Conservation (phyloP, 1,284 basidiomycete genomes). For the Athelia sp. region DNA sequence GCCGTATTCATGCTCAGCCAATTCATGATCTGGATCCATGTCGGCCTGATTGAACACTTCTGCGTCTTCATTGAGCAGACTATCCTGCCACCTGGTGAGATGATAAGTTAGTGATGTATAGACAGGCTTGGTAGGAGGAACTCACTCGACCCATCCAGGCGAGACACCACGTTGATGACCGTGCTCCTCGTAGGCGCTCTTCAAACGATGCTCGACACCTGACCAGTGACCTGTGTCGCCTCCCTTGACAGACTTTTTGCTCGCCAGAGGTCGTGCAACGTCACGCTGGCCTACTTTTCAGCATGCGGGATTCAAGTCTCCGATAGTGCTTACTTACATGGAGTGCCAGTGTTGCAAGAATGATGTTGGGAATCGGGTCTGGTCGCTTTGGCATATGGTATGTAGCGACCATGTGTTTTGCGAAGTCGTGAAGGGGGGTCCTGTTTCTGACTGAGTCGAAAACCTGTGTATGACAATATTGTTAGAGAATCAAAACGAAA, state of each 20-base stretch:
- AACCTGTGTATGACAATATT: not conserved
- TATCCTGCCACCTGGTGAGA: too few species aligned
- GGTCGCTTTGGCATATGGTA: not conserved
- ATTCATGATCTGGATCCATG: too few species aligned
- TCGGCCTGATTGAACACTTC: too few species aligned
- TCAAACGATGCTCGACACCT: not conserved
- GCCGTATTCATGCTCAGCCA: too few species aligned
- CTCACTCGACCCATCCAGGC: too few species aligned
- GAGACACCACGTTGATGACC: too few species aligned
- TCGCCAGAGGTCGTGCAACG: not conserved
- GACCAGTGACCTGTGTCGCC: not conserved
- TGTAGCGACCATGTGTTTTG: not conserved
- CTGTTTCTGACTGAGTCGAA: not conserved
- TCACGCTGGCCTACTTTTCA: too few species aligned
- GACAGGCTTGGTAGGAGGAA: too few species aligned
- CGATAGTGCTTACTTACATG: not conserved
- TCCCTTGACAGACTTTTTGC: not conserved
- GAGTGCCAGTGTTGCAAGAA: not conserved
- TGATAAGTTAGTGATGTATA: too few species aligned
- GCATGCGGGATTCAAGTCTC: not conserved
- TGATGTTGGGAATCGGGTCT: not conserved
- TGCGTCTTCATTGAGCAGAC: too few species aligned
- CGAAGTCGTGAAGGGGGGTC: not conserved
- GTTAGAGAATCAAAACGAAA: too few species aligned
- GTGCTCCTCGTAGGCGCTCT: too few species aligned